Evolutionary conservation across 768 basidiomycete genomes (phyloP), one percentile per base, ranked within the genome.

Genomic region (Antrodiella citrinella): DNA sequence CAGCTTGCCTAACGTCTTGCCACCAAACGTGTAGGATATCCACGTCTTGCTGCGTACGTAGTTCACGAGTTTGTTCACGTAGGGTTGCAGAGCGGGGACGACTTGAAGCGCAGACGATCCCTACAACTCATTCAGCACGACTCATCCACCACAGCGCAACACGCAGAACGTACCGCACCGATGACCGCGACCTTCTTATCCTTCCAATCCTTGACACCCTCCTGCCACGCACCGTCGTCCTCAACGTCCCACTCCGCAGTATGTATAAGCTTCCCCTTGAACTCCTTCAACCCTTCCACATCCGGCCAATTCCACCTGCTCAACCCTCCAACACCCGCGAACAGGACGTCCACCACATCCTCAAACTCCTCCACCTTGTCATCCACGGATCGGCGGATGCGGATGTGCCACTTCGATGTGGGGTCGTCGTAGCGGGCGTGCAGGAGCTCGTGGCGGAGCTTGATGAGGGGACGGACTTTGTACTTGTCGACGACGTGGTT

Each of bases 221-320:
- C 72, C 57, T 72, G 60, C 74, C 72, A 75, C 4, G 57, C 57
- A 10, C 21, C 41, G 40, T 60, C 60, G n/a, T 57, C 56, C 11
- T 54, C 56, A 20, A 67, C 66, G 13, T 77, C 73, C 78, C 82
- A 84, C 1, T 73, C 60, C 0, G 82, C 84, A n/a, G 78, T 80
- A 55, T 88, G 85, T 1, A 82, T 64, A 12, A 84, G 61, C 45
- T 66, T 69, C 3, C 84, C 85, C 52, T 73, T 66, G 64, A 81
- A 86, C 5, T 62, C 67, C 13, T 77, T 63, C 23, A 84, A 60
- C 3, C 82, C 83, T 7, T 68, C 61, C 41, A 86, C 82, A 41
- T 81, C 73, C 2, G 84, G 85, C 84, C 82, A 85, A 22, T 72
- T 68, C 81, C 81, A 84, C 4, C 77, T 63, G 45, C 76, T 80